Percentiles rank a stretch among this genome's conserved stretches.
These are phyloP conservation scores for Venturia effusa DNA, from an alignment of 2,329 filamentous ascomycete species.

Conservation along the genomic window DNA sequence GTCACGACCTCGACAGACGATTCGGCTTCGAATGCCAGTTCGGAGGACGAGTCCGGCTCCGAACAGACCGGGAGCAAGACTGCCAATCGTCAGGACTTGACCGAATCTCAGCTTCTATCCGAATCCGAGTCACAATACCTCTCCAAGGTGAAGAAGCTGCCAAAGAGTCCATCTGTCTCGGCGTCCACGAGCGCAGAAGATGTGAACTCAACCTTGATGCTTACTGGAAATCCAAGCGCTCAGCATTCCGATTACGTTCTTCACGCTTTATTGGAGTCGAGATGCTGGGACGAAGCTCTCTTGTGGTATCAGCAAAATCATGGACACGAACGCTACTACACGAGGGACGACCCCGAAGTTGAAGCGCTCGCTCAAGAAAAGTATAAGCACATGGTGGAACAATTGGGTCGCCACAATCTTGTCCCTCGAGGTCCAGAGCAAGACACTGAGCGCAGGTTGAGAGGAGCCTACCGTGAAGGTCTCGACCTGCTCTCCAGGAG, in stretches of 20 bases:
- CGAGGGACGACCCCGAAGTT: constrained; percentile 25
- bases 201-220: background rate
- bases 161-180: background rate
- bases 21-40: background rate
- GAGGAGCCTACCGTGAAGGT: constrained; percentile 4
- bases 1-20: constrained; percentile 9
- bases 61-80: background rate
- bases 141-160: constrained; percentile 3
- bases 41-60: background rate
- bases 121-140: background rate
- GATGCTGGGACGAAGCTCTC: constrained; percentile 29
- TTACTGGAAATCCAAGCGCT: background rate
- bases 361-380: constrained; percentile 24
- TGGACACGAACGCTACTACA: constrained; percentile 14
- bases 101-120: background rate
- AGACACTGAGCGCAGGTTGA: background rate
- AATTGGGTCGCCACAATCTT: constrained; percentile 25
- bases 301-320: constrained; percentile 21
- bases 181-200: background rate
- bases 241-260: constrained; percentile 19
- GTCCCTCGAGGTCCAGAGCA: constrained; percentile 14
- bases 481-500: constrained; percentile 9
- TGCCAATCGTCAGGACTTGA: background rate
- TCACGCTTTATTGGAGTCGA: constrained; percentile 35
- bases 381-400: constrained; percentile 27